Evolutionary conservation across 2,329 filamentous ascomycete species (phyloP), one percentile per base, ranked within the genome.

Genomic region (Calonectria montana): DNA sequence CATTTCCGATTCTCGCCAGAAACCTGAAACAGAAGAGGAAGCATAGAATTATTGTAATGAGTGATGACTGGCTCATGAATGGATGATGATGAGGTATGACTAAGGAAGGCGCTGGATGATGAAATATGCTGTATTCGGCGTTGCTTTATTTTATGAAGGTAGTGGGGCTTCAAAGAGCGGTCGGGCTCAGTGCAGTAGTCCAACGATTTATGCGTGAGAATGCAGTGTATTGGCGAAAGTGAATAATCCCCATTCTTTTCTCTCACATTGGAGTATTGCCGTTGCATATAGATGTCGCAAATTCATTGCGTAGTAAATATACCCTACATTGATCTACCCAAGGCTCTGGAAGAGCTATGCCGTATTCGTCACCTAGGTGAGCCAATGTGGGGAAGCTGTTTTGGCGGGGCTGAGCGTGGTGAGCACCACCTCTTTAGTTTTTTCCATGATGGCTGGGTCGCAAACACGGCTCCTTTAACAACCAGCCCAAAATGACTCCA

Each of bases 381-480:
- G 50, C 35, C 31, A 35, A 57, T 64, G 69, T 72, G 76, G 72
- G 65, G 70, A 67, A 48, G 21, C 31, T 18, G 43, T 31, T 23
- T 70, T 72, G 69, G 79, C 74, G 79, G 81, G 80, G 80, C 80
- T 82, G 78, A 82, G 78, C 80, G 72, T 67, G 79, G 77, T 78
- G 77, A 80, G 45, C 55, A 59, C 61, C 55, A 59, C 61, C 69
- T 57, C 74, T 67, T 75, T 74, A 67, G 59, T 79, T 80, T 80
- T 80, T 78, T 78, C 70, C 70, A 66, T 65, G 47, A 23, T 43
- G 43, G 35, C 41, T 69, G 66, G 18, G 67, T 73, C 69, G 67
- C 70, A 75, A 72, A 72, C 27, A 16, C n/a, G 61, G 29, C 70
- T 57, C 45, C 70, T 65, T 61, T n/a, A 41, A 59, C 75, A 70